A percentile compares a stretch with the other conserved stretches of the same genome.
phyloP scores from a whole-genome alignment of 2,329 filamentous ascomycete genomes.

The Hysterium pulicare region DNA sequence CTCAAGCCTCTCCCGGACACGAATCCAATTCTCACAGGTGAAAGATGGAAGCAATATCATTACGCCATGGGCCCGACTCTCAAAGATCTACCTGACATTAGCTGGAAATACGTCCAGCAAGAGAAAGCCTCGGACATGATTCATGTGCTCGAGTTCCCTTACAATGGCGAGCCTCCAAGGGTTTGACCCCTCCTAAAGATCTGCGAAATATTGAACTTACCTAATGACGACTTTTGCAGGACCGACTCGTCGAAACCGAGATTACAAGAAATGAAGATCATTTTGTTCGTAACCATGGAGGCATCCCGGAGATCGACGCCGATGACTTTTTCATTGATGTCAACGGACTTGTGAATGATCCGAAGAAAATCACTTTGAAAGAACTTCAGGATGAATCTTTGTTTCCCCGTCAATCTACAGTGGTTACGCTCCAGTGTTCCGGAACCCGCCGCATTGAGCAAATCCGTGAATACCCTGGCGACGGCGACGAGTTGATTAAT shows the following conservation, averaged over 20 bases:
- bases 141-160: constrained; percentile 47
- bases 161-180: constrained; percentile 46
- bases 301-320: constrained; percentile 63
- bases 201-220: too few species aligned
- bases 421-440: constrained; percentile 64
- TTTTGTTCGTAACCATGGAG: constrained; percentile 70
- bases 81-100: constrained; percentile 53
- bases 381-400: constrained; percentile 59
- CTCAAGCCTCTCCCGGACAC: constrained; percentile 40
- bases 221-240: too few species aligned
- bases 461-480: constrained; percentile 61
- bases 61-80: constrained; percentile 41
- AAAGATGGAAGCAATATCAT: constrained; percentile 47
- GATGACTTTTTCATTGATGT: constrained; percentile 54
- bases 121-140: constrained; percentile 48
- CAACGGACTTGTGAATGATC: constrained; percentile 60
- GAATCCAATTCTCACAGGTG: constrained; percentile 45
- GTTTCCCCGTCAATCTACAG: constrained; percentile 59
- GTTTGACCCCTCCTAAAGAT: too few species aligned
- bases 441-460: constrained; percentile 69
- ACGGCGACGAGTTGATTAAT: constrained; percentile 59
- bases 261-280: constrained; percentile 62
- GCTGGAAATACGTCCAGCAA: constrained; percentile 43
- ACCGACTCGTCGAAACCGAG: constrained; percentile 54
- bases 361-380: constrained; percentile 54